A percentile compares a stretch with the other conserved stretches of the same genome.
phyloP scores from a whole-genome alignment of 1,139 yeast genomes.

The Suhomyces bolitotheri region DNA sequence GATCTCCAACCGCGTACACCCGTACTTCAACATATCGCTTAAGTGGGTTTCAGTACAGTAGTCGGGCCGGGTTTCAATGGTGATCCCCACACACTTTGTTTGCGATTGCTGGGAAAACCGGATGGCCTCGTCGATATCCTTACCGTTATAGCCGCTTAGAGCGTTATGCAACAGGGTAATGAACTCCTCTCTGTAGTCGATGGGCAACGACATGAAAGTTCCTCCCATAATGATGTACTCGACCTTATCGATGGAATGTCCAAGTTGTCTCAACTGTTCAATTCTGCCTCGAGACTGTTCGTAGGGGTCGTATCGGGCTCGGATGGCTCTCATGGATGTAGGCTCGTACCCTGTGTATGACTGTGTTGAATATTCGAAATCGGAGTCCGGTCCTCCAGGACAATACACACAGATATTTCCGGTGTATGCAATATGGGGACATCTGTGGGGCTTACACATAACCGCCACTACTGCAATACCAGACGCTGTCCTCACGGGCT shows the following conservation, averaged over 20 bases:
- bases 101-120: slow-evolving; percentile 88
- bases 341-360: slow-evolving; percentile 99
- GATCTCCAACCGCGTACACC: slow-evolving; percentile 94
- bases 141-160: slow-evolving; percentile 87
- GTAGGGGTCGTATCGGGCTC: slow-evolving; percentile 97
- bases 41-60: slow-evolving; percentile 96
- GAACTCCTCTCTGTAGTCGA: slow-evolving; percentile 84
- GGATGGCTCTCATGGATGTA: slow-evolving; percentile 96
- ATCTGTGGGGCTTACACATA: slow-evolving; percentile 98
- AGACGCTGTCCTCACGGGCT: slow-evolving; percentile 97
- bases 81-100: slow-evolving; percentile 97
- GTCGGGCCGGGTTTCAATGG: slow-evolving; percentile 98
- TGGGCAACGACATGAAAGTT: slow-evolving; percentile 93
- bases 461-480: slow-evolving; percentile 99
- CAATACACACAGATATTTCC: slow-evolving; percentile 98
- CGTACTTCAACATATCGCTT: slow-evolving; percentile 93
- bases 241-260: slow-evolving; percentile 95
- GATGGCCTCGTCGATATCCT: slow-evolving; percentile 86
- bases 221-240: slow-evolving; percentile 99
- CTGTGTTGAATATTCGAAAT: slow-evolving; percentile 96
- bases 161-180: slow-evolving; percentile 93
- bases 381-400: slow-evolving; percentile 99
- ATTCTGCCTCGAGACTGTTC: slow-evolving; percentile 98
- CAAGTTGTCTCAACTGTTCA: slow-evolving; percentile 91
- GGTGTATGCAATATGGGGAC: slow-evolving; percentile 98